Conservation (phyloP, 108 stramenopile species). For the Pinguiococcus pyrenoidosus region DNA sequence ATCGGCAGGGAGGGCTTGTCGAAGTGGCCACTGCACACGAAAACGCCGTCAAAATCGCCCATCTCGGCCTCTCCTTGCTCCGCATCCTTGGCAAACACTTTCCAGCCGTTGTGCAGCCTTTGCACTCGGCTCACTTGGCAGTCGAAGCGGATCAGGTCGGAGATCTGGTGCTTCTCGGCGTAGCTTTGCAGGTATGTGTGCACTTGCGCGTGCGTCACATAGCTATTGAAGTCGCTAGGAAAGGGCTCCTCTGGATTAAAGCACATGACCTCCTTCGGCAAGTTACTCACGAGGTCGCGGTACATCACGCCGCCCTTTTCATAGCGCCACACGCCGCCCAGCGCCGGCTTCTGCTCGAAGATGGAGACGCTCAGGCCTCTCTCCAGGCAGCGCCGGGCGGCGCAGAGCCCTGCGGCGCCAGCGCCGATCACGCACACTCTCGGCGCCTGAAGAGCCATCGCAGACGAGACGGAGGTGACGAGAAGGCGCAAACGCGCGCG, state of each 20-base stretch:
- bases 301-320: constrained; percentile 1
- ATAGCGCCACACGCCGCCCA: constrained; percentile 2
- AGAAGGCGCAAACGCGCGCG: too few relatives aligned
- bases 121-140: constrained; percentile 7
- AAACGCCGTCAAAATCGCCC: constrained; percentile 58
- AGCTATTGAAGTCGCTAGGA: constrained; percentile 3
- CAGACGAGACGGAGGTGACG: neutral
- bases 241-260: constrained; percentile 23
- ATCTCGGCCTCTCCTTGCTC: neutral
- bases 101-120: neutral
- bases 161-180: constrained; percentile 10
- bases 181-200: constrained; percentile 20
- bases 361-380: neutral
- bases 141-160: constrained; percentile 8
- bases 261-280: constrained; percentile 32
- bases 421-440: constrained; percentile 1
- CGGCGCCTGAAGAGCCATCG: neutral
- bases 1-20: constrained; percentile 43
- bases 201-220: constrained; percentile 12
- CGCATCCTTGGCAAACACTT: neutral
- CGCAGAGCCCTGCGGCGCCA: constrained; percentile 2
- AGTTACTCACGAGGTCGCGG: constrained; percentile 26
- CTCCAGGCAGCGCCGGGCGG: neutral
- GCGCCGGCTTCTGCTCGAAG: neutral
- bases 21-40: constrained; percentile 81